Evolutionary conservation across 2,329 filamentous ascomycete species (phyloP).

Genomic region (Drechmeria coniospora): DNA sequence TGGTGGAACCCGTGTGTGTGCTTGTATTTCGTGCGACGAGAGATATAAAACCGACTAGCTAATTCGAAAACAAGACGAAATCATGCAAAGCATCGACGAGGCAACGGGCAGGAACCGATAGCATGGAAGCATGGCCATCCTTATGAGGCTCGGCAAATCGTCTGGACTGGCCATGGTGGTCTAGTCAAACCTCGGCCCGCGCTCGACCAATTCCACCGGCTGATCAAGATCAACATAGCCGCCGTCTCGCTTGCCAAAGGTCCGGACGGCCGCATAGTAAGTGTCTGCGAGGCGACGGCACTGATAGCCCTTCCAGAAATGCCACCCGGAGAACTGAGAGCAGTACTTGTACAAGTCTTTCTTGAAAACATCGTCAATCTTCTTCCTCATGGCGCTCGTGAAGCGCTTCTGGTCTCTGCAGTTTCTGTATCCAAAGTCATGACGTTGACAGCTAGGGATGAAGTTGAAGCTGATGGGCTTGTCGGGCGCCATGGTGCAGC

Average conservation of each 20-base stretch:
- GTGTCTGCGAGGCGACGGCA: constrained; percentile 8
- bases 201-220: too few species aligned
- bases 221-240: too few species aligned
- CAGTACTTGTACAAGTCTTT: constrained; percentile 13
- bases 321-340: background rate
- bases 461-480: constrained; percentile 13
- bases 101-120: too few species aligned
- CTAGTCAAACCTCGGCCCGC: too few species aligned
- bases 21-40: too few species aligned
- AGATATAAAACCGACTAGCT: too few species aligned
- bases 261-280: constrained; percentile 8
- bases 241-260: constrained; percentile 6
- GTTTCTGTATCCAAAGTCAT: constrained; percentile 13
- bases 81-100: too few species aligned
- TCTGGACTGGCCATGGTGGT: too few species aligned
- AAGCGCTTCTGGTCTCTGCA: constrained; percentile 25
- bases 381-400: constrained; percentile 14
- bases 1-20: too few species aligned
- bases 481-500: constrained; percentile 11
- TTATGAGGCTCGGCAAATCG: too few species aligned
- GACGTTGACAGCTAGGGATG: constrained; percentile 8
- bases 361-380: constrained; percentile 26
- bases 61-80: too few species aligned
- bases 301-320: background rate
- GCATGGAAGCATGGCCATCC: too few species aligned